These are phyloP conservation scores for Ilyonectria mors-panacis DNA, from an alignment of 2,329 filamentous ascomycete genomes.

Conservation along the genomic window DNA sequence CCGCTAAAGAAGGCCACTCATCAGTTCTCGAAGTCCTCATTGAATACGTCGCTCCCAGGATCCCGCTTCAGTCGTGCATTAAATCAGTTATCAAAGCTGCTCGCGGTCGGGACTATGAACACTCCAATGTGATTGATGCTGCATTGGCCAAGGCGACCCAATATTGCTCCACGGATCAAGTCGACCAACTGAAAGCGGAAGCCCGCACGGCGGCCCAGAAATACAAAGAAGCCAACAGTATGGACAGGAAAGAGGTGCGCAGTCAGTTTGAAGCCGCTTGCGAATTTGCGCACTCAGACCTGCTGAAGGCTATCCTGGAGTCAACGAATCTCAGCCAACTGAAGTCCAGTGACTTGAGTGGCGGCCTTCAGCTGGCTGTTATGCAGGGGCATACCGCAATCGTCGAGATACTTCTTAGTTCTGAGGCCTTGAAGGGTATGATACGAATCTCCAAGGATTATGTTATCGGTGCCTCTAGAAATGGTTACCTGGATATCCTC, in stretches of 20 bases:
- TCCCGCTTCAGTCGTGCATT: not conserved
- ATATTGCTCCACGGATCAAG: slow-evolving; percentile 1
- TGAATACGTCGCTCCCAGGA: not conserved
- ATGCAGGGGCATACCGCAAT: not conserved
- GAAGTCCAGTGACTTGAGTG: not conserved
- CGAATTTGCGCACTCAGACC: not conserved
- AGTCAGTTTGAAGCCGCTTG: not conserved
- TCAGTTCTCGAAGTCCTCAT: not conserved
- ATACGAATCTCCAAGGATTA: not conserved
- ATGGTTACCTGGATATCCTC: not conserved
- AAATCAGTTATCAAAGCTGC: not conserved
- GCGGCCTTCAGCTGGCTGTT: not conserved
- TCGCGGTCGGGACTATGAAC: not conserved
- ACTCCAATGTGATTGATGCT: not conserved
- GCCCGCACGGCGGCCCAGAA: not conserved
- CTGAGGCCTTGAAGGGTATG: not conserved
- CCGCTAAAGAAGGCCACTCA: not conserved
- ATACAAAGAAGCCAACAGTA: not conserved
- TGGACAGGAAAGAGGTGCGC: too few species aligned
- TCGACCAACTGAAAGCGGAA: not conserved
- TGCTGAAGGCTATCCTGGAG: not conserved
- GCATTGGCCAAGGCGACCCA: not conserved
- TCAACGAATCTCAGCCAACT: not conserved
- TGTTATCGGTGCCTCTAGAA: not conserved
- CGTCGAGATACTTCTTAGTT: not conserved